Evolutionary conservation across 257 asterid genomes (phyloP), one percentile per base, ranked within the genome.

Genomic region (Dorcoceras hygrometricum): DNA sequence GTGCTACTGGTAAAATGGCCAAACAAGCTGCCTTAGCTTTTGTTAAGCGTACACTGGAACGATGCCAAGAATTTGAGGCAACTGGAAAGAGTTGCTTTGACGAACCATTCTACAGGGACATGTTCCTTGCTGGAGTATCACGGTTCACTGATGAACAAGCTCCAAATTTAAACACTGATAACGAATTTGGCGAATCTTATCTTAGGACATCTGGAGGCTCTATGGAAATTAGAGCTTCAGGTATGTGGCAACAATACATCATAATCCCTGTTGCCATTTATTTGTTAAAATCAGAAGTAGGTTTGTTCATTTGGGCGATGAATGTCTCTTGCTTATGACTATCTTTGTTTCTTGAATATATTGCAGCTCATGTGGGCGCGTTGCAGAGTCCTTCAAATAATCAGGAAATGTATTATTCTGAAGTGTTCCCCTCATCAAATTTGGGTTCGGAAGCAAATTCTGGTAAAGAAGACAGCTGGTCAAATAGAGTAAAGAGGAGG

Each of bases 1-100:
- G 96, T 83, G 87, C 77, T 57, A 79, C 83, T 53, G 88, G 93
- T 71, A 92, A 86, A 80, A 81, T 92, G 80, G 95, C 93, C 67
- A 89, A 84, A 81, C 95, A 89, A 75, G 89, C 95, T 76, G 89
- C 91, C 70, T 79, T 89, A 78, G 87, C 91, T 82, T 91, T 86
- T 80, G 95, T 86, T 64, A 86, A 79, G 82, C 81, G 88, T 68
- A 78, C 91, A 63, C 63, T 89, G 84, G 88, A 81, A 68, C 87
- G 84, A 20, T 87, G 64, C 81, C 87, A 75, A 71, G 95, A 86
- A 77, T 92, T 84, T 62, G 78, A 84, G 74, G 77, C 71, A 68
- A 81, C 85, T 8, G 91, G 95, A 69, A 89, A 80, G 79, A 89
- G 96, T 81, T 87, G 98, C 82, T 92, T 92, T 79, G 80, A 75